phyloP scores from a whole-genome alignment of 805 yeast species.

The Candida orba region DNA sequence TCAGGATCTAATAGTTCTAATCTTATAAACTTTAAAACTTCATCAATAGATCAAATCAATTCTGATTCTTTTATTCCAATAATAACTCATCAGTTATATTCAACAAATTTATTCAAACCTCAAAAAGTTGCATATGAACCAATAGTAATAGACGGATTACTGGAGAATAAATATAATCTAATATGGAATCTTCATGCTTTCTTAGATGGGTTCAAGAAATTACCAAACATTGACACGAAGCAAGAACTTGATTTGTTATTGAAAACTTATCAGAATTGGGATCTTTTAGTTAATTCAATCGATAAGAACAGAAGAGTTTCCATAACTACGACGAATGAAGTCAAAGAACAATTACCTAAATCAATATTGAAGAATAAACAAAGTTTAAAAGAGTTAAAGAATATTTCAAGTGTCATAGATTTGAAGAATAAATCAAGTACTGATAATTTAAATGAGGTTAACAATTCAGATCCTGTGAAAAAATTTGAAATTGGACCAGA shows the following conservation, averaged over 20 bases:
- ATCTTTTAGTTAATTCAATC: constrained; percentile 1
- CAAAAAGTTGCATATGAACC: background rate
- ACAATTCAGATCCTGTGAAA: background rate
- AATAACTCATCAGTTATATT: constrained; percentile 3
- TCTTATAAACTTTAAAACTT: background rate
- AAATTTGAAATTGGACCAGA: background rate
- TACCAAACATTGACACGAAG: constrained; percentile 27
- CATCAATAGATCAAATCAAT: background rate
- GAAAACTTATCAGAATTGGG: constrained; percentile 13
- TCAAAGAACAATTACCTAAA: background rate
- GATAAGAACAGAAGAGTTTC: background rate
- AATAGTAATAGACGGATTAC: background rate
- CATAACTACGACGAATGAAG: too few species aligned
- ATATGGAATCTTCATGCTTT: constrained; percentile 38
- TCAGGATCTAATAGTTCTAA: too few species aligned
- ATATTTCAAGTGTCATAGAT: too few species aligned
- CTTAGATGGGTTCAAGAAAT: constrained; percentile 26
- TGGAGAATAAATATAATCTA: constrained; percentile 31
- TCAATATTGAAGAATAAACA: background rate
- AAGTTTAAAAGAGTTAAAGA: too few species aligned
- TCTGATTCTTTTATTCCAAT: background rate
- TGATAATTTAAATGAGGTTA: background rate
- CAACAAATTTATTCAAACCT: constrained; percentile 19
- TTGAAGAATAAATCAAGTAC: background rate
- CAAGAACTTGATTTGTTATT: constrained; percentile 6